Percentiles rank a stretch among this genome's conserved stretches.
phyloP scores from a whole-genome alignment of 2,329 filamentous ascomycete genomes.

The Rhytidhysteron rufulum region DNA sequence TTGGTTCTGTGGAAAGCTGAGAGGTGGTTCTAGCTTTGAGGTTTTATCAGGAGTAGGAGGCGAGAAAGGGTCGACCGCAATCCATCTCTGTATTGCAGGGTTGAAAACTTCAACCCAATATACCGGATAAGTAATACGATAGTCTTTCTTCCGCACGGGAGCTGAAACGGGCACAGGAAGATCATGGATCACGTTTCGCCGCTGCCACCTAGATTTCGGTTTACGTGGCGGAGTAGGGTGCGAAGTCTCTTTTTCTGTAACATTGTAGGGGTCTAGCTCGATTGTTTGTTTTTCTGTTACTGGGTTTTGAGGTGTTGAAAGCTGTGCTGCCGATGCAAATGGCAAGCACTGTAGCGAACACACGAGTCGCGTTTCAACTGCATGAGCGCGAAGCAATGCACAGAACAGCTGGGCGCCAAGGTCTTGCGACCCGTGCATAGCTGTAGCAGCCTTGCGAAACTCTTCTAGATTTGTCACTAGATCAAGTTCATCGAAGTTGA shows the following conservation, averaged over 20 bases:
- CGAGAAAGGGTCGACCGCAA: conserved; percentile 79
- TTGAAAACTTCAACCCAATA: conserved; percentile 97
- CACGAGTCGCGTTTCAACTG: conserved; percentile 76
- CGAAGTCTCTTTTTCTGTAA: neutral
- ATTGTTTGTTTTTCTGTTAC: conserved; percentile 19
- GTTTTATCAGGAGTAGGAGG: conserved; percentile 76
- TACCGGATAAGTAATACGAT: conserved; percentile 73
- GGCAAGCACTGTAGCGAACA: conserved; percentile 85
- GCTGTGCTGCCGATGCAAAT: conserved; percentile 50
- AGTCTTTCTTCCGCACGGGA: conserved; percentile 45
- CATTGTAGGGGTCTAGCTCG: conserved; percentile 24
- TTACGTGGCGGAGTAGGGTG: conserved; percentile 6
- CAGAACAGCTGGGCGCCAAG: conserved; percentile 89
- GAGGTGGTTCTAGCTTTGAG: conserved; percentile 74
- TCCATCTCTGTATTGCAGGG: conserved; percentile 82
- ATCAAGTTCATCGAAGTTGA: conserved; percentile 59
- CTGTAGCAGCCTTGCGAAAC: conserved; percentile 67
- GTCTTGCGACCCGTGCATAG: conserved; percentile 77
- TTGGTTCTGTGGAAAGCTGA: conserved; percentile 69
- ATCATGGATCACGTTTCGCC: conserved; percentile 20
- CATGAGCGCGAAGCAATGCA: conserved; percentile 76
- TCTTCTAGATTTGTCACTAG: conserved; percentile 65
- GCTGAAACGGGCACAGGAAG: conserved; percentile 16
- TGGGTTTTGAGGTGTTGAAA: conserved; percentile 23
- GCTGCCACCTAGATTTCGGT: conserved; percentile 30